Evolutionary conservation across 371 early-diverging fungal genomes (phyloP).

Genomic region (Mucor ambiguus): DNA sequence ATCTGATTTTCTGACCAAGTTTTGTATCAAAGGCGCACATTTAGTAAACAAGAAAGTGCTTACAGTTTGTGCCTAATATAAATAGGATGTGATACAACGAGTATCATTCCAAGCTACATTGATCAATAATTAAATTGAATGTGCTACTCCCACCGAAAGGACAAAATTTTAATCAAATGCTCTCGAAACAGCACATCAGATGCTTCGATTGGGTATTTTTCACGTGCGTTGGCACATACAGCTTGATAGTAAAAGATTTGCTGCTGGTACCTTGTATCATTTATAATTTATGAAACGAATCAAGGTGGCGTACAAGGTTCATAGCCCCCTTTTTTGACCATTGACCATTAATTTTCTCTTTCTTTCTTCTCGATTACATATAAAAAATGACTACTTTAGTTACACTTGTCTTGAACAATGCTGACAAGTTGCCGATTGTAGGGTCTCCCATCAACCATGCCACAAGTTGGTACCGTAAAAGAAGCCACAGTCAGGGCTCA

Average conservation of each 20-base stretch:
- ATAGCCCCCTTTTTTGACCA: background rate
- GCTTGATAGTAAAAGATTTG: background rate
- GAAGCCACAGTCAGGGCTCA: conserved; percentile 13
- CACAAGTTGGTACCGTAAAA: conserved; percentile 23
- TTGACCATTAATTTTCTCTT: background rate
- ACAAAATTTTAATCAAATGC: background rate
- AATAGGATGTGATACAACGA: background rate
- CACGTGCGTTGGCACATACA: background rate
- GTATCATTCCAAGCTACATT: background rate
- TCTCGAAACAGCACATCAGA: background rate
- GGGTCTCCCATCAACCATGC: conserved; percentile 31
- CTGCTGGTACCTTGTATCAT: conserved; percentile 7
- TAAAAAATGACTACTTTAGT: conserved; percentile 28
- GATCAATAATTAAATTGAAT: conserved; percentile 2
- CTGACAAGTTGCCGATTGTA: conserved; percentile 37
- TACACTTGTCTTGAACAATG: conserved; percentile 32
- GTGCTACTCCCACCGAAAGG: conserved; percentile 1
- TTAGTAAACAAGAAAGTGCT: background rate
- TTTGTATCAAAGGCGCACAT: background rate
- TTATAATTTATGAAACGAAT: conserved; percentile 1
- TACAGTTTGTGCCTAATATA: background rate
- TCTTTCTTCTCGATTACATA: background rate
- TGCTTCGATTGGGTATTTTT: conserved; percentile 2
- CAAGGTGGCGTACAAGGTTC: background rate
- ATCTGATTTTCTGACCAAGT: background rate